Percentiles rank a stretch among this genome's conserved stretches.
Conservation (phyloP, 768 basidiomycete genomes). For the Naganishia antarctica region DNA sequence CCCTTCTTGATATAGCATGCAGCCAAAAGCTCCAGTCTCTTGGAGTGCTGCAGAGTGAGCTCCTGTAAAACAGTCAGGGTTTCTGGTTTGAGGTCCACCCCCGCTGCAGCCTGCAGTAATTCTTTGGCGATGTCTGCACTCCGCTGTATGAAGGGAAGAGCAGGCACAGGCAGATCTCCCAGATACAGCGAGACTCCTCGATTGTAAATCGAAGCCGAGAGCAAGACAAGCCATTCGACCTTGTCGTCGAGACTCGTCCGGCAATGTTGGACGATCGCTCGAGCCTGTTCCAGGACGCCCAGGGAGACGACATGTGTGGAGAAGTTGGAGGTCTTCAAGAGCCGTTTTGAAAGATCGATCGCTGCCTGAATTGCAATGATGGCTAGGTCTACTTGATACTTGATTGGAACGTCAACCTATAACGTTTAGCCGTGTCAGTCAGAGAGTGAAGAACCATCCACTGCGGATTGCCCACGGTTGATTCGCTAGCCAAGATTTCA, state of each 20-base stretch:
- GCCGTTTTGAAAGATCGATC: conserved; percentile 4
- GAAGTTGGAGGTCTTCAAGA: conserved; percentile 6
- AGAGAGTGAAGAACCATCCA: not conserved
- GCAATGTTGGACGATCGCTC: not conserved
- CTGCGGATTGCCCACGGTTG: not conserved
- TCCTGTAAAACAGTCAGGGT: conserved; percentile 54
- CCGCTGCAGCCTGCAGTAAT: conserved; percentile 49
- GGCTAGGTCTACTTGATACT: conserved; percentile 6
- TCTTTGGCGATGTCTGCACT: conserved; percentile 58
- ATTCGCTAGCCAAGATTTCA: not conserved
- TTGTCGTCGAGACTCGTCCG: conserved; percentile 14
- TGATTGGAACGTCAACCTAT: not conserved
- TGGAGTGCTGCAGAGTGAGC: conserved; percentile 64
- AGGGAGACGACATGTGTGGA: conserved; percentile 4
- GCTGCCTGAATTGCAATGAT: conserved; percentile 16
- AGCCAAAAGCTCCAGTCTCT: conserved; percentile 75
- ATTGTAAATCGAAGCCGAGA: conserved; percentile 45
- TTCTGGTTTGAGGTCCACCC: conserved; percentile 37
- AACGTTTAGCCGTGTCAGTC: not conserved
- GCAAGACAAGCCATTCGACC: conserved; percentile 42
- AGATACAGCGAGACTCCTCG: conserved; percentile 57
- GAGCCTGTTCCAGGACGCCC: not conserved
- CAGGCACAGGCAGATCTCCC: conserved; percentile 57
- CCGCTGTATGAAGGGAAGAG: conserved; percentile 63
- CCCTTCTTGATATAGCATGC: conserved; percentile 72